Conservation (phyloP, 140 eudicot genomes). For the Senecio squalidus region DNA sequence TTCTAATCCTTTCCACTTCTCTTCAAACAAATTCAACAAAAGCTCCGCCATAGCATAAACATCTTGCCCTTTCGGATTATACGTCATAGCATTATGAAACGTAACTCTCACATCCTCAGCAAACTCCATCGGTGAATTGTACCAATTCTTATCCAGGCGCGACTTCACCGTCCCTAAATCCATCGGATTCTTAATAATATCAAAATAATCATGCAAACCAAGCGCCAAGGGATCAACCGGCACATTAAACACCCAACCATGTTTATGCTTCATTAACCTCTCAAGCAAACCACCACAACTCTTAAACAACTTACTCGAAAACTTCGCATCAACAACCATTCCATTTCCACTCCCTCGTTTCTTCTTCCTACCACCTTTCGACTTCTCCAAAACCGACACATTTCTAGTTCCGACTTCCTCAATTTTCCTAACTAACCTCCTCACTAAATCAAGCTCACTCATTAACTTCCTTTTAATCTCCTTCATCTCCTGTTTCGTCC, state of each 20-base stretch:
- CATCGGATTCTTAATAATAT: slow-evolving; percentile 78
- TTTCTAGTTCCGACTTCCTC: slow-evolving; percentile 42
- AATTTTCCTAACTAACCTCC: slow-evolving; percentile 60
- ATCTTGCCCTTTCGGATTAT: slow-evolving; percentile 86
- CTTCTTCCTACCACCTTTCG: slow-evolving; percentile 32
- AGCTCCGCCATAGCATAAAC: slow-evolving; percentile 80
- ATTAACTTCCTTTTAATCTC: slow-evolving; percentile 63
- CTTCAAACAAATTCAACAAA: slow-evolving; percentile 64
- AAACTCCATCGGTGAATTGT: slow-evolving; percentile 66
- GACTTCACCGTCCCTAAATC: slow-evolving; percentile 83
- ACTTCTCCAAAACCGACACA: slow-evolving; percentile 34
- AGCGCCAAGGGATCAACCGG: slow-evolving; percentile 78
- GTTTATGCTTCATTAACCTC: slow-evolving; percentile 82
- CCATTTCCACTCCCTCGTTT: slow-evolving; percentile 25
- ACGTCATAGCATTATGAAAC: slow-evolving; percentile 81
- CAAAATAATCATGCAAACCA: slow-evolving; percentile 87
- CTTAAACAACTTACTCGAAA: slow-evolving; percentile 46
- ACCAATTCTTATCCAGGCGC: slow-evolving; percentile 56
- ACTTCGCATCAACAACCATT: slow-evolving; percentile 33
- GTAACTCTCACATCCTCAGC: slow-evolving; percentile 89
- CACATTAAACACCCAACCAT: slow-evolving; percentile 78
- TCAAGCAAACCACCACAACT: slow-evolving; percentile 59
- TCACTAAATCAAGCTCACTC: slow-evolving; percentile 63
- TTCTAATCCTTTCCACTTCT: slow-evolving; percentile 67
- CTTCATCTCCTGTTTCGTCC: slow-evolving; percentile 55